phyloP scores from a whole-genome alignment of 73 alveolate genomes.

The Blepharisma stoltei region DNA sequence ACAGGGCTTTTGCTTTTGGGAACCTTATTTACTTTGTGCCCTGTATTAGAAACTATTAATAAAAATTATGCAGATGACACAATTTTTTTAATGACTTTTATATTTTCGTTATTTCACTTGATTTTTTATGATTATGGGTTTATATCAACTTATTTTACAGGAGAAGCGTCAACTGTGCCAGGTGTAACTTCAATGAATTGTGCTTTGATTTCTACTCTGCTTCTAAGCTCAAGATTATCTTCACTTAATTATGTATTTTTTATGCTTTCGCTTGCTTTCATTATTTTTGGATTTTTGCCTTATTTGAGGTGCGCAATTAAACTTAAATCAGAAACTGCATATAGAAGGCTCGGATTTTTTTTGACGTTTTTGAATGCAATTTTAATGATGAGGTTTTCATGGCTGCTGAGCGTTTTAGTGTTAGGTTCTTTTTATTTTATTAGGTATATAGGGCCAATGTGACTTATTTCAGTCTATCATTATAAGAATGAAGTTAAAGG shows the following conservation, averaged over 20 bases:
- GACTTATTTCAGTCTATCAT: constrained; percentile 13
- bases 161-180: neutral
- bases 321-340: neutral
- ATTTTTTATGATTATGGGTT: constrained; percentile 3
- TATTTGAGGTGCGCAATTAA: neutral
- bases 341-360: neutral
- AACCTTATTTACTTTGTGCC: constrained; percentile 10
- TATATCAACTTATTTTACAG: neutral
- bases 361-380: neutral
- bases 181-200: neutral
- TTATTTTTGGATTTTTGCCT: constrained; percentile 20
- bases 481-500: constrained; percentile 21
- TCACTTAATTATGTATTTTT: neutral
- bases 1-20: constrained; percentile 4
- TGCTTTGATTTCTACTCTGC: neutral
- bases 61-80: constrained; percentile 26
- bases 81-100: constrained; percentile 24
- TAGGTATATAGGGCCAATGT: constrained; percentile 18
- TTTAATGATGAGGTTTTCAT: neutral
- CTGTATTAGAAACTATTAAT: constrained; percentile 18
- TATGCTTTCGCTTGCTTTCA: neutral
- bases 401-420: neutral
- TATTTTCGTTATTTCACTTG: neutral
- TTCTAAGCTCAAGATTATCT: neutral
- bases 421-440: neutral